A percentile compares a stretch with the other conserved stretches of the same genome.
phyloP scores from a whole-genome alignment of 2,329 filamentous ascomycete species.

The Fusarium devonianum region DNA sequence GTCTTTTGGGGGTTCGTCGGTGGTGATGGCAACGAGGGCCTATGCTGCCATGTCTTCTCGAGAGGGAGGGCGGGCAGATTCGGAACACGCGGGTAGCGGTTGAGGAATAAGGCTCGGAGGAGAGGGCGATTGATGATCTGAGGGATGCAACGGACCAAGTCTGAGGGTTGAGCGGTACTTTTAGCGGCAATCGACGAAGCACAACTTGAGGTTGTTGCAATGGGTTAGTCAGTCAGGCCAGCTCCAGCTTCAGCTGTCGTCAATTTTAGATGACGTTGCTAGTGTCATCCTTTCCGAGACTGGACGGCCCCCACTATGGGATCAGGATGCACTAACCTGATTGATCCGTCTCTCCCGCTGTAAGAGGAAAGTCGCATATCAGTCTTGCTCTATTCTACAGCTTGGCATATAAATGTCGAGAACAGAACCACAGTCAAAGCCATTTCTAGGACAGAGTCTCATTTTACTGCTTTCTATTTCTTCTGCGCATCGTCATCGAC shows the following conservation, averaged over 20 bases:
- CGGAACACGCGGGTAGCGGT: constrained; percentile 31
- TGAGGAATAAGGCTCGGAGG: constrained; percentile 13
- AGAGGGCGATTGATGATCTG: constrained; percentile 8
- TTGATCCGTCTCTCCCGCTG: too few relatives aligned
- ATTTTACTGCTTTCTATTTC: constrained; percentile 45
- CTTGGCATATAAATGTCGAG: too few relatives aligned
- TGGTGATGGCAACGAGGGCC: not conserved
- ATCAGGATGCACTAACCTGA: too few relatives aligned
- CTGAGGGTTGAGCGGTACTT: too few relatives aligned
- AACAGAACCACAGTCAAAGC: too few relatives aligned
- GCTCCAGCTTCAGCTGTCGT: constrained; percentile 14
- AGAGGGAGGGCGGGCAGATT: constrained; percentile 13
- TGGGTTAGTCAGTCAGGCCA: constrained; percentile 1
- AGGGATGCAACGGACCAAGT: not conserved
- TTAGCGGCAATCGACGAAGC: not conserved
- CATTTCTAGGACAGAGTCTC: constrained; percentile 30
- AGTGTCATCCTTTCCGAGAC: constrained; percentile 21
- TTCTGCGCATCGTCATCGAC: constrained; percentile 48
- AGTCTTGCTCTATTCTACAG: too few relatives aligned
- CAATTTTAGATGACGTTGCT: constrained; percentile 31
- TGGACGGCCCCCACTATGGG: constrained; percentile 25
- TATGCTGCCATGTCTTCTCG: constrained; percentile 31
- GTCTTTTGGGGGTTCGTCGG: constrained; percentile 2
- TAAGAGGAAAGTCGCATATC: too few relatives aligned
- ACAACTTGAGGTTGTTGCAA: not conserved